Base-by-base conservation (phyloP, 2,329 filamentous ascomycete species). In the Fusarium zealandicum region DNA sequence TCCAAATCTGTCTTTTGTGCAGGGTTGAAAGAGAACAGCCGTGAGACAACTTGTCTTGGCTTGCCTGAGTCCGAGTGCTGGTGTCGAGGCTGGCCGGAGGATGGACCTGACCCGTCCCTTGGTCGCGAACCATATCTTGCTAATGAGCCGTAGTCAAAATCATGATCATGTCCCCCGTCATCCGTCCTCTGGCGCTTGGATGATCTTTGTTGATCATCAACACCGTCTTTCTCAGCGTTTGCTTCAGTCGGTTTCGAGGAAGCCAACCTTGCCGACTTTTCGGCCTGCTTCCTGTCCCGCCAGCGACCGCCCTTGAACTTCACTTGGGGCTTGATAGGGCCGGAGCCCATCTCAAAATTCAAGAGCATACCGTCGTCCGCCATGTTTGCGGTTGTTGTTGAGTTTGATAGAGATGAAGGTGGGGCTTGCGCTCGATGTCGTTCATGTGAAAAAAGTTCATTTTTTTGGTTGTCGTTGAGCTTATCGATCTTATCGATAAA, bases 341-440 rank as follows among this genome's bases (percentile, higher is more conserved):
- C 82, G 56, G 90, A 86, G 22, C 85, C 83, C 51, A 96, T 79
- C 66, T 92, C 87, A 72, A 98, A 97, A 69, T 98, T 98, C 71
- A 98, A 80, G 51, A 97, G 83, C 85, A 99, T 90, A 65, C 92
- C 92, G 86, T 96, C 90, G 79, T 98, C 93, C 44, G 90, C 90
- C 93, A 98, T 97, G 56, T 31, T 61, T 48, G 55, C 46, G 42
- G 42, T 54, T 54, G 39, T 51, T 45, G 41, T 37, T 45, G 28
- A 55, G 25, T 58, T 53, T 51, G 60, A 55, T 39, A 57, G 63
- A 54, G 36, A 38, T 45, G 54, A 48, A 48, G 63, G 65, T 67
- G 65, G 63, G 61, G 58, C 55, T 55, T 51, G 30, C 30, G 16
- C 17, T 48, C 10, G 46, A 51, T 51, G 36, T 46, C 47, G 28